Percentiles rank a stretch among this genome's conserved stretches.
Conservation (phyloP, 345 rosid genomes). For the Eucalyptus viminalis region DNA sequence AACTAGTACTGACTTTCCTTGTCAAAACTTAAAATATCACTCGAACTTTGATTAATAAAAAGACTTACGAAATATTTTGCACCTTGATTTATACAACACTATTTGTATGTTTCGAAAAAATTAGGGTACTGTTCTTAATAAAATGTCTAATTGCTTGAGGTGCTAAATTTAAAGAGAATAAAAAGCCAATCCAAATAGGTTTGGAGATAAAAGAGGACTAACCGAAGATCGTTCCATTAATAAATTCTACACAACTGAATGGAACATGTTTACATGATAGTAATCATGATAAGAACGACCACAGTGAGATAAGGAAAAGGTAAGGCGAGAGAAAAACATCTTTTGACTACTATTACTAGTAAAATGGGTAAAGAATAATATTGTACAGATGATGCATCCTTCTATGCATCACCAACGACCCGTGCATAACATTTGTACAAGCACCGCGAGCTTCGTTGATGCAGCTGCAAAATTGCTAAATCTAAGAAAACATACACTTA, state of each 20-base stretch:
- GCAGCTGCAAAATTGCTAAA: background rate
- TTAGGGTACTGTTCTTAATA: background rate
- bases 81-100: background rate
- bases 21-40: background rate
- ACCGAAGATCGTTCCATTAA: background rate
- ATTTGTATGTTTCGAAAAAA: background rate
- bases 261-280: background rate
- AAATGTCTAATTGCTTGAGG: background rate
- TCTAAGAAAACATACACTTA: background rate
- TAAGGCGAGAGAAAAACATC: background rate
- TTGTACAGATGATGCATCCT: background rate
- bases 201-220: background rate
- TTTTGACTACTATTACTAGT: background rate
- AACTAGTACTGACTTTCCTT: background rate
- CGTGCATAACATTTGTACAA: background rate
- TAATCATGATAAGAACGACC: background rate
- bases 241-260: background rate
- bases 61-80: background rate
- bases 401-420: background rate
- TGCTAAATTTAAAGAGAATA: background rate
- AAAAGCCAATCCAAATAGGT: background rate
- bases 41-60: background rate
- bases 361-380: background rate
- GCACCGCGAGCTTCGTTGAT: background rate
- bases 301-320: background rate